Evolutionary conservation across 2,329 filamentous ascomycete genomes (phyloP), one percentile per base, ranked within the genome.

Genomic region (Aspergillus persii): DNA sequence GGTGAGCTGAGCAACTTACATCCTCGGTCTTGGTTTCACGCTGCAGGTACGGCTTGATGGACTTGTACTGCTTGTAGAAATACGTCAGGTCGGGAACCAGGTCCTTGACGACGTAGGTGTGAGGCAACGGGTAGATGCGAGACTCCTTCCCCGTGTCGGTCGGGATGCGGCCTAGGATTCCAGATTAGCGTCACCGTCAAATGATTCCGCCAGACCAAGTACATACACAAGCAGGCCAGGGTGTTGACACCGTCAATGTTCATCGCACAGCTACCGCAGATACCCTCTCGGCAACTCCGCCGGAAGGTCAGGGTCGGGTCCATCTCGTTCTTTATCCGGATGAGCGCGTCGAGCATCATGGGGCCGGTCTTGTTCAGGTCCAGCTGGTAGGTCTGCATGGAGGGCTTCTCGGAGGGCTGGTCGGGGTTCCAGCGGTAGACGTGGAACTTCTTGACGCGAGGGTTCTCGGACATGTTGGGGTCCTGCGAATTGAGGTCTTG

Each of bases 61-160:
- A 97, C 82, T 97, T 96, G 87, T 99, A 99, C 84, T 99, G 95
- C 86, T 98, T 98, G 87, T 99, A 99, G 83, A 99, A 98, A 74
- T 95, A 90, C 63, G 95, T 99, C 82, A 99, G 83, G 76, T 99
- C 95, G 60, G 95, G 94, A 36, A 99, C 95, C 63, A 99, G 87
- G 77, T 99, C 95, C 87, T 98, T 99, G 81, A 99, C 93, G 69
- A 99, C 91, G 80, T 97, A 99, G 79, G 93, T 97, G 82, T 99
- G 95, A 71, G 95, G 95, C 68, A 99, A 86, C 62, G 95, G 95
- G 83, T 99, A 99, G 79, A 99, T 93, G 83, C 96, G 94, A 73
- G 90, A 86, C 71, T 97, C 91, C 72, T 89, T 84, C 68, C 81
- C 79, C 61, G 87, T 87, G 70, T 97, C 93, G 70, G 88, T 87